Evolutionary conservation across 177 flowering plant genomes (phyloP).

Genomic region (Telopea speciosissima): DNA sequence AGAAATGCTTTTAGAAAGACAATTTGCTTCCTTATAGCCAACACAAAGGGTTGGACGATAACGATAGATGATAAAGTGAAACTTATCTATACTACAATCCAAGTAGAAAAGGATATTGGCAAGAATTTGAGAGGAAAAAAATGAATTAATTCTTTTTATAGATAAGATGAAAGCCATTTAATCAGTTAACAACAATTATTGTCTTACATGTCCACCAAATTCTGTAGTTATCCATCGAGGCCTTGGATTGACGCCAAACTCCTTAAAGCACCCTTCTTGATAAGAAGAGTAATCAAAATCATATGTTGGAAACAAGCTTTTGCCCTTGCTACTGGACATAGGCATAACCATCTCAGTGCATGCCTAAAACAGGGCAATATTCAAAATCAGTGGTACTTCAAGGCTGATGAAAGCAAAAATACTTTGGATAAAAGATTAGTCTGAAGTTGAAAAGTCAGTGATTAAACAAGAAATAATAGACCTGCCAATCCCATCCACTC

Average conservation of each 20-base stretch:
- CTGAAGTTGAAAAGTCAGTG: background rate
- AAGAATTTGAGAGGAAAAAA: background rate
- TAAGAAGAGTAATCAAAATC: conserved; percentile 46
- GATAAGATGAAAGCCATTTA: background rate
- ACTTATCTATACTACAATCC: background rate
- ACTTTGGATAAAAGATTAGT: background rate
- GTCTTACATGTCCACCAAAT: conserved; percentile 88
- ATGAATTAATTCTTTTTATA: background rate
- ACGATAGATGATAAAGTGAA: no score
- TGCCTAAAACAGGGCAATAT: conserved; percentile 34
- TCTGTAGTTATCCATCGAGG: conserved; percentile 80
- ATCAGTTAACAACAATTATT: background rate
- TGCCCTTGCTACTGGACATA: conserved; percentile 49
- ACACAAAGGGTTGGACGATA: background rate
- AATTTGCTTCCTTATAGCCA: background rate
- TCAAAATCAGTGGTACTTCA: background rate
- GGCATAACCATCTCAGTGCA: conserved; percentile 99
- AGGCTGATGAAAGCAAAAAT: background rate
- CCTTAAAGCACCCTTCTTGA: conserved; percentile 43
- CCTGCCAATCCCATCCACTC: conserved; percentile 98
- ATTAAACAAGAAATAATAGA: conserved; percentile 6
- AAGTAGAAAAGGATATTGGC: background rate
- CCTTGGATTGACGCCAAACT: conserved; percentile 56
- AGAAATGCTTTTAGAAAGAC: no score
- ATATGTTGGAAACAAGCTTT: conserved; percentile 80